Conservation (phyloP, 1,139 yeast species). For the Blastobotrys illinoisensis region DNA sequence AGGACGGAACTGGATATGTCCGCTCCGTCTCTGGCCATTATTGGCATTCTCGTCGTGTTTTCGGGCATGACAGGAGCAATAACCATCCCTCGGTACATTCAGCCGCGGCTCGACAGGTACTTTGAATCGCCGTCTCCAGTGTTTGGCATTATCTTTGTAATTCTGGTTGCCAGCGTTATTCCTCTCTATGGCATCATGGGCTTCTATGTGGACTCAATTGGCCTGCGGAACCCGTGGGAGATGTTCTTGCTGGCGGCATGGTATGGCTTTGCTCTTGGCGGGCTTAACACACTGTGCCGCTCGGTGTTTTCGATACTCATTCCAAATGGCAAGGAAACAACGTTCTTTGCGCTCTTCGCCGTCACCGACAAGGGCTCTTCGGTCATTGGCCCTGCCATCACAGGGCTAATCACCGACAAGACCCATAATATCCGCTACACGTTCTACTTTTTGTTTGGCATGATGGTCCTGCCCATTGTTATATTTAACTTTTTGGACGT, state of each 20-base stretch:
- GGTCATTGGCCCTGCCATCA: conserved; percentile 58
- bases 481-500: conserved; percentile 47
- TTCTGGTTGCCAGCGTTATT: conserved; percentile 55
- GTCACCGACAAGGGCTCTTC: conserved; percentile 74
- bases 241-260: conserved; percentile 60
- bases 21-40: conserved; percentile 52
- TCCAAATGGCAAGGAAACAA: conserved; percentile 64
- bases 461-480: conserved; percentile 49
- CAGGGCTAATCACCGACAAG: conserved; percentile 59
- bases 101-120: conserved; percentile 33
- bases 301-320: conserved; percentile 58
- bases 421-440: conserved; percentile 67
- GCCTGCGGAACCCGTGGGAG: conserved; percentile 55
- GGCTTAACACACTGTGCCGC: conserved; percentile 57
- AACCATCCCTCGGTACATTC: conserved; percentile 44
- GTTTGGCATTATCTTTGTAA: conserved; percentile 44
- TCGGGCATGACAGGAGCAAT: conserved; percentile 62
- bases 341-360: conserved; percentile 63
- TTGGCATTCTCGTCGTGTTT: conserved; percentile 57
- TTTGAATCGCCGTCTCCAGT: conserved; percentile 35
- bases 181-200: conserved; percentile 65
- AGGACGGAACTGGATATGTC: conserved; percentile 60
- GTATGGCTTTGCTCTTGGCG: conserved; percentile 69
- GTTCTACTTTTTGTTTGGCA: conserved; percentile 50
- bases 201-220: conserved; percentile 44